A percentile compares a stretch with the other conserved stretches of the same genome.
These are phyloP conservation scores for Aquanectria penicillioides DNA, from an alignment of 2,329 filamentous ascomycete genomes.

Conservation along the genomic window DNA sequence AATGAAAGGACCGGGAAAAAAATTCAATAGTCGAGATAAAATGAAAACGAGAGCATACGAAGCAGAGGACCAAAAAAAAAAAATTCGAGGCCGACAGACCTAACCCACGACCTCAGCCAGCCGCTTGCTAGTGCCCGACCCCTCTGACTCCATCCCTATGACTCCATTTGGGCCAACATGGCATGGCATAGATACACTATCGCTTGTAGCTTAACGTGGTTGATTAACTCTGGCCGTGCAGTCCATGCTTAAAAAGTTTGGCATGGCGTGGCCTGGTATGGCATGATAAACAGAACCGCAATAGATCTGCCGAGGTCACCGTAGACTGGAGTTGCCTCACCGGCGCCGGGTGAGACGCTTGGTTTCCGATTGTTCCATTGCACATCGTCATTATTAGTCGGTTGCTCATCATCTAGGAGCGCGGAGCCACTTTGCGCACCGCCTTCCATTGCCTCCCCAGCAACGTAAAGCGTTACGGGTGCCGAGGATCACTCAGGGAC, in stretches of 20 bases:
- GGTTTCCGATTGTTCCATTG: slow-evolving; percentile 12
- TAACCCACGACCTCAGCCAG: slow-evolving; percentile 14
- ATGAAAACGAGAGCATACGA: slow-evolving; percentile 2
- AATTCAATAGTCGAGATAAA: background rate
- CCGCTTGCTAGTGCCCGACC: slow-evolving; percentile 20
- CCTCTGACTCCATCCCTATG: background rate
- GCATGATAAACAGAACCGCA: slow-evolving; percentile 12
- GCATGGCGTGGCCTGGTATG: slow-evolving; percentile 3
- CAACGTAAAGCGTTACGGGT: slow-evolving; percentile 9
- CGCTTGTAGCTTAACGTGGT: slow-evolving; percentile 12
- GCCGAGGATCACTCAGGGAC: slow-evolving; percentile 20
- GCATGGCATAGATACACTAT: slow-evolving; percentile 11
- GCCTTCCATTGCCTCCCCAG: slow-evolving; percentile 8
- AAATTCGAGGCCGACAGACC: slow-evolving; percentile 2
- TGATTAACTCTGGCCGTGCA: slow-evolving; percentile 22
- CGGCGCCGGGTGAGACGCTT: slow-evolving; percentile 15
- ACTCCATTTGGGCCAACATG: background rate
- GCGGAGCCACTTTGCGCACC: slow-evolving; percentile 12
- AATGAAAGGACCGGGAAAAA: slow-evolving; percentile 11
- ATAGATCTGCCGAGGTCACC: slow-evolving; percentile 12
- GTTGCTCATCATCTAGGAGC: slow-evolving; percentile 37
- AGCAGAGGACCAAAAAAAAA: background rate
- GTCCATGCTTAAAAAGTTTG: slow-evolving; percentile 21
- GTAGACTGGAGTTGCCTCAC: slow-evolving; percentile 1
- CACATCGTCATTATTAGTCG: slow-evolving; percentile 39